Conservation (phyloP, 257 asterid species). For the Marsdenia floribunda region DNA sequence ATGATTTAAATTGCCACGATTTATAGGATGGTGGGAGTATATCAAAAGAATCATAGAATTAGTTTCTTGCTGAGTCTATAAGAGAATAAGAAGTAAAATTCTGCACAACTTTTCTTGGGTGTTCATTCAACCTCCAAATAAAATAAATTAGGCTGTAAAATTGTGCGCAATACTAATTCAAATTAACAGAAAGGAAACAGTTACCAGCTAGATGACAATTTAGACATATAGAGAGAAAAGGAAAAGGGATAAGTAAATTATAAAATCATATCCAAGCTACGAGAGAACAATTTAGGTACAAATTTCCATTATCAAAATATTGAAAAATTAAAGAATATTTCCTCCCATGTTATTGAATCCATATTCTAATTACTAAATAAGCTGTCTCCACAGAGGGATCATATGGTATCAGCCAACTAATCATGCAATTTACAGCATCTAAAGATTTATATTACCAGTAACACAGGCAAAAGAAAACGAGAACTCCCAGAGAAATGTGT, state of each 20-base stretch:
- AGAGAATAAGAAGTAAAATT: too few relatives aligned
- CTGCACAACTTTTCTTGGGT: too few relatives aligned
- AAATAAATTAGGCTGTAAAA: neutral
- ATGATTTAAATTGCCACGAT: too few relatives aligned
- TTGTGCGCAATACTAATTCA: neutral
- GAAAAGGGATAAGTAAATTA: neutral
- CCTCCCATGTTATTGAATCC: neutral
- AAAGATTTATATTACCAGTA: slow-evolving; percentile 55
- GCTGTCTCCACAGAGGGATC: neutral
- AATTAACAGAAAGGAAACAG: neutral
- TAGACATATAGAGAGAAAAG: neutral
- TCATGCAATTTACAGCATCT: neutral
- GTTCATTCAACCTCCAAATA: neutral
- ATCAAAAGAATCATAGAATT: neutral
- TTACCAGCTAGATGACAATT: neutral
- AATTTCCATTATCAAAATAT: neutral
- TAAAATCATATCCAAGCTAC: neutral
- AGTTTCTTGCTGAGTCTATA: neutral
- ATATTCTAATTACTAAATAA: neutral
- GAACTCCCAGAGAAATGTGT: slow-evolving; percentile 76
- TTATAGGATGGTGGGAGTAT: too few relatives aligned
- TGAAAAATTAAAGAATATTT: neutral
- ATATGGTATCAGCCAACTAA: neutral
- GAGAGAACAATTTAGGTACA: neutral
- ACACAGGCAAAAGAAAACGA: slow-evolving; percentile 77